Percentiles rank a stretch among this genome's conserved stretches.
phyloP scores from a whole-genome alignment of 108 stramenopile species.

The Skeletonema tropicum region DNA sequence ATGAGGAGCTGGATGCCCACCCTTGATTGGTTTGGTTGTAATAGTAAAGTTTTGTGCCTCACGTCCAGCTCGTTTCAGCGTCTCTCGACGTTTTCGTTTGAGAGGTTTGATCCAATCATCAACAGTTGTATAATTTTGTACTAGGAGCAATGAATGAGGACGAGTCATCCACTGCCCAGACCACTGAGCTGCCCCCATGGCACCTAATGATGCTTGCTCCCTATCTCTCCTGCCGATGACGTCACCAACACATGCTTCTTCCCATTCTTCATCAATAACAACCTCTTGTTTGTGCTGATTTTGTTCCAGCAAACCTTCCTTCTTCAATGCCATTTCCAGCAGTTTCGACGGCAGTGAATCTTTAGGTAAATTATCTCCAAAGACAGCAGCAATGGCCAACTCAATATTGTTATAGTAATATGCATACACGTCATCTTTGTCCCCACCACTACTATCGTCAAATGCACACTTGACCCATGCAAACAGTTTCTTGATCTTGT shows the following conservation, averaged over 20 bases:
- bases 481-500: conserved; percentile 58
- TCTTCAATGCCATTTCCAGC: conserved; percentile 52
- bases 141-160: conserved; percentile 69
- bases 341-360: conserved; percentile 54
- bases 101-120: conserved; percentile 73
- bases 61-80: conserved; percentile 57
- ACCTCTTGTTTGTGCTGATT: not conserved
- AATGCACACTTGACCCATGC: conserved; percentile 77
- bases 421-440: conserved; percentile 24
- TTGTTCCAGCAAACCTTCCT: conserved; percentile 44
- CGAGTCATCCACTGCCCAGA: conserved; percentile 69
- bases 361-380: conserved; percentile 61
- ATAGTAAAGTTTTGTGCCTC: conserved; percentile 69
- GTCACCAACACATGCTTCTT: conserved; percentile 58
- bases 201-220: conserved; percentile 71
- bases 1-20: conserved; percentile 70
- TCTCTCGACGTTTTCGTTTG: conserved; percentile 65
- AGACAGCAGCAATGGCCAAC: conserved; percentile 70
- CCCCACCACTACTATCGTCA: conserved; percentile 44
- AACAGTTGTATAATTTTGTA: conserved; percentile 55
- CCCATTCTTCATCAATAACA: conserved; percentile 24
- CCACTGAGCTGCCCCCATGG: conserved; percentile 74
- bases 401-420: conserved; percentile 70
- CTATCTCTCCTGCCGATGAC: conserved; percentile 52
- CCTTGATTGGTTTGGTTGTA: conserved; percentile 55